Evolutionary conservation across 2,329 filamentous ascomycete species (phyloP).

Genomic region (Botrytis squamosa): DNA sequence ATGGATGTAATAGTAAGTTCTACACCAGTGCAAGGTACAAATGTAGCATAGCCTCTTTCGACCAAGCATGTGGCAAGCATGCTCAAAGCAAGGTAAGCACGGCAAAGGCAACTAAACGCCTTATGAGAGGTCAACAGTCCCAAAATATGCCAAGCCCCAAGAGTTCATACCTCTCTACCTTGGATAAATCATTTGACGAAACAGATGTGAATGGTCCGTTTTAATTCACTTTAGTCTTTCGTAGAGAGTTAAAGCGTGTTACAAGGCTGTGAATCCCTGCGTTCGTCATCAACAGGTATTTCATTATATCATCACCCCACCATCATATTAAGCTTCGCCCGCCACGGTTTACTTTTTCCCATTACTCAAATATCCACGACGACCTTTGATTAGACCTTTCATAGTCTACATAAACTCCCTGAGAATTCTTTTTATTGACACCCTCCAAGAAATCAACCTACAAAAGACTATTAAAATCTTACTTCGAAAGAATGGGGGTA

Average conservation of each 20-base stretch:
- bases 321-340: conserved; percentile 4
- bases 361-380: background rate
- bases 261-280: conserved; percentile 16
- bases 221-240: background rate
- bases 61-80: background rate
- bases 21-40: background rate
- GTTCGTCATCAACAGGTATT: conserved; percentile 6
- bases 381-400: background rate
- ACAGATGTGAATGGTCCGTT: background rate
- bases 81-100: background rate
- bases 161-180: background rate
- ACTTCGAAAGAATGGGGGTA: conserved; percentile 21
- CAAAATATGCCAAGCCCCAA: background rate
- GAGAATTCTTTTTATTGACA: background rate
- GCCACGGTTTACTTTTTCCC: background rate
- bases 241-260: background rate
- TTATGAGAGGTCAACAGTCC: background rate
- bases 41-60: conserved; percentile 7
- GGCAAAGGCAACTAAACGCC: background rate
- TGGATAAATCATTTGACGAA: background rate
- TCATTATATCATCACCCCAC: conserved; percentile 15
- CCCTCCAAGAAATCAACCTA: background rate
- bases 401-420: background rate
- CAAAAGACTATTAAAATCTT: conserved; percentile 18
- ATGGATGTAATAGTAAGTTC: background rate